phyloP scores from a whole-genome alignment of 176 grass and related monocot species.

The Oryza punctata region DNA sequence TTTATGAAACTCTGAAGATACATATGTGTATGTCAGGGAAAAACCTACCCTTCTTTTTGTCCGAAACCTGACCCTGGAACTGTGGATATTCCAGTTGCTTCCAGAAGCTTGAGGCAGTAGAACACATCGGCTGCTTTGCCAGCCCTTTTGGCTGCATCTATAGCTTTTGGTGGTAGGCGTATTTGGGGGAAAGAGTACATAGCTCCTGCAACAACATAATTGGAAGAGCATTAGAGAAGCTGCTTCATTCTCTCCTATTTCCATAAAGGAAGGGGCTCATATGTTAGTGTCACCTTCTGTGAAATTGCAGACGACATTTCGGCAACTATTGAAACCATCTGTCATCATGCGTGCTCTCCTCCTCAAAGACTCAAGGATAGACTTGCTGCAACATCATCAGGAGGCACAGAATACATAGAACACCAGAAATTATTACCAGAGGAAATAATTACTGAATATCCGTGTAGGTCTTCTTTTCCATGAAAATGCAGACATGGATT shows the following conservation, averaged over 20 bases:
- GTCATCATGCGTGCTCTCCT: conserved; percentile 96
- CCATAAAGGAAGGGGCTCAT: background rate
- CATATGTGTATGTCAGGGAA: background rate
- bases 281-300: conserved; percentile 71
- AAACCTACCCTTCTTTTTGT: conserved; percentile 91
- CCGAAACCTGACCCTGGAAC: conserved; percentile 98
- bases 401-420: conserved; percentile 35
- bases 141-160: conserved; percentile 76
- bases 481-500: conserved; percentile 24
- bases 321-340: conserved; percentile 98
- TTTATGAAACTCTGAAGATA: conserved; percentile 1
- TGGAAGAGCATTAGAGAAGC: background rate
- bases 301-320: conserved; percentile 95
- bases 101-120: conserved; percentile 95
- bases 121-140: conserved; percentile 91
- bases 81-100: conserved; percentile 96
- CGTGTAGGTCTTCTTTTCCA: background rate
- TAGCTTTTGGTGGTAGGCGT: conserved; percentile 77
- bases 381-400: conserved; percentile 63
- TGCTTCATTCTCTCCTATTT: background rate
- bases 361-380: conserved; percentile 78
- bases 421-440: background rate
- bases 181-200: conserved; percentile 99
- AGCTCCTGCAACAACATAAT: conserved; percentile 66
- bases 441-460: conserved; percentile 1